Base-by-base conservation (phyloP, 2,329 filamentous ascomycete species). In the Escovopsis sp. region DNA sequence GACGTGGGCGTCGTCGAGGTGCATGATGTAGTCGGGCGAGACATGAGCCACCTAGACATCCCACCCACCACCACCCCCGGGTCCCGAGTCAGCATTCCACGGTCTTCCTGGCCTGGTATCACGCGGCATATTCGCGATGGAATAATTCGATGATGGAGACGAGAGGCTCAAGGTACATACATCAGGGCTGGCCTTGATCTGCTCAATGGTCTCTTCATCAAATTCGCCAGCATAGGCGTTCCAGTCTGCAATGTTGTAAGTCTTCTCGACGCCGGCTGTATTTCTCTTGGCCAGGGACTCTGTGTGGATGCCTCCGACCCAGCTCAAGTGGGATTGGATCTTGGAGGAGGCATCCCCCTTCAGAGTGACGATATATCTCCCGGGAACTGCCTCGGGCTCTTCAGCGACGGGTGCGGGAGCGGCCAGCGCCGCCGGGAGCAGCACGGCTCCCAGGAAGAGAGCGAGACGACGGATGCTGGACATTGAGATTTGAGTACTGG, bases 321-420 rank as follows among this genome's bases (percentile, higher is more conserved):
- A 61, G 3, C 44, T 41, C 3, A 64, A 26, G 42, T 66, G 63
- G 30, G 50, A 47, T n/a, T 59, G 56, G 26, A 65, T 47, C n/a
- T 57, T 51, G 1, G 52, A 47, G 12, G 53, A 45, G 12, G 48
- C 48, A 36, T 61, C 49, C 30, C 57, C 55, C 51, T 67, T 65
- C 18, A 70, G 48, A 32, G 65, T 69, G 52, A 70, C 53, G 44
- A 70, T 69, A 52, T 68, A 69, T 48, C 61, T 66, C 48, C 57
- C 58, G 39, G 60, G 50, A 35, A 64, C 47, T 8, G 43, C 41
- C 7, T 37, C 12, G n/a, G 9, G 10, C 32, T 33, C 23, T 36
- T 26, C 12, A 10, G 35, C 23, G 33, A 12, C 38, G 15, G 33
- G 34, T 39, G 37, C 46, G 38, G 28, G 50, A 39, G 19, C 33